Conservation (phyloP, 352 stramenopile genomes). For the Phytophthora uliginosa region DNA sequence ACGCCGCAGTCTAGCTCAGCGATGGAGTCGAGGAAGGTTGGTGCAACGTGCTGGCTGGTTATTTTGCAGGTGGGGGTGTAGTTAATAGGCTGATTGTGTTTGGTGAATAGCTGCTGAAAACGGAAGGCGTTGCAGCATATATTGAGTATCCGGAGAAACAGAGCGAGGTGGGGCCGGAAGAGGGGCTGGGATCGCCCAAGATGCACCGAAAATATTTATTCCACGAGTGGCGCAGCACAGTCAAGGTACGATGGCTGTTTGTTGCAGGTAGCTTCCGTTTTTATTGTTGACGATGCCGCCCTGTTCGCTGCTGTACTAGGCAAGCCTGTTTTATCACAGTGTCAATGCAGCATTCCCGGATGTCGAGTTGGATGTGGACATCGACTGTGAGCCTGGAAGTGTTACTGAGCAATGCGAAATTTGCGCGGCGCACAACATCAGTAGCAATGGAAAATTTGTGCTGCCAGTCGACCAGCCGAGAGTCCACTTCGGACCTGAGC, state of each 20-base stretch:
- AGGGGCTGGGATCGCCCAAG: conserved; percentile 8
- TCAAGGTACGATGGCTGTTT: conserved; percentile 60
- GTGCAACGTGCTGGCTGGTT: neutral
- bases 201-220: conserved; percentile 80
- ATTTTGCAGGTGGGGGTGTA: neutral
- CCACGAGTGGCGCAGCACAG: conserved; percentile 82
- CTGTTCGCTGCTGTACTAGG: conserved; percentile 37
- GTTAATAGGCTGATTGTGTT: neutral
- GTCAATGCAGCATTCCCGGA: conserved; percentile 83
- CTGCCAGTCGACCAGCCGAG: conserved; percentile 50
- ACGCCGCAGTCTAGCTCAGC: conserved; percentile 77
- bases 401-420: conserved; percentile 47
- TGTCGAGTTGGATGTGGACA: conserved; percentile 79
- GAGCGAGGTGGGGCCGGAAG: neutral
- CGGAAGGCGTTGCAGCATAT: conserved; percentile 74
- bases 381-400: conserved; percentile 49
- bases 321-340: conserved; percentile 83
- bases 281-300: conserved; percentile 8
- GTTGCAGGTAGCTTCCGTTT: neutral
- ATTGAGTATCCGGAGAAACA: conserved; percentile 66
- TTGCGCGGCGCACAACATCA: conserved; percentile 37
- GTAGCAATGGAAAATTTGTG: conserved; percentile 18
- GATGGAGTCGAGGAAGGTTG: conserved; percentile 87
- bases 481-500: conserved; percentile 79
- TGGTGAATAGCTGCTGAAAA: conserved; percentile 62